A percentile compares a stretch with the other conserved stretches of the same genome.
Conservation (phyloP, 2,329 filamentous ascomycete genomes). For the Cercospora sojina region DNA sequence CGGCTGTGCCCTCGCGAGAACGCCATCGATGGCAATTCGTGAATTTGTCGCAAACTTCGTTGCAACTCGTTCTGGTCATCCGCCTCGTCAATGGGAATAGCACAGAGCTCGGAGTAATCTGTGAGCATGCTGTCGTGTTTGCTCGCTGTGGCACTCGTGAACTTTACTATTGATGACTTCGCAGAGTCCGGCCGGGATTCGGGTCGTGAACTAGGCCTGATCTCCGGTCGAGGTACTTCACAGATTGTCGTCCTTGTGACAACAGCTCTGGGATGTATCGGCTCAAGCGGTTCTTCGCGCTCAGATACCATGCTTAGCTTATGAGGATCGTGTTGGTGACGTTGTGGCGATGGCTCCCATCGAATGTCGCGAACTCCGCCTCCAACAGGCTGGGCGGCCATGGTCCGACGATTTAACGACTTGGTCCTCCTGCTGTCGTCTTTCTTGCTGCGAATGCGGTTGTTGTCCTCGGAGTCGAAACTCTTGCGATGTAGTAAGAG, state of each 20-base stretch:
- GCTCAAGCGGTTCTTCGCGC: conserved; percentile 5
- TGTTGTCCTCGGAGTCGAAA: not conserved
- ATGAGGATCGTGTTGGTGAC: conserved; percentile 5
- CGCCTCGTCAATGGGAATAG: conserved; percentile 2
- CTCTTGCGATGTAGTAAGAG: conserved; percentile 8
- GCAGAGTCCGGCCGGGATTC: conserved; percentile 6
- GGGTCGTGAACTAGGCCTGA: not conserved
- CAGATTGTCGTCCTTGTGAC: not conserved
- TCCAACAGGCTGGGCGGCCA: conserved; percentile 1
- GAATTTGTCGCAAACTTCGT: not conserved
- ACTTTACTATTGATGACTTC: not conserved
- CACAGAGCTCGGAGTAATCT: conserved; percentile 9
- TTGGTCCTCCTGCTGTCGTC: not conserved
- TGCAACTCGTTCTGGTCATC: not conserved
- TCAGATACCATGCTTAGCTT: conserved; percentile 15
- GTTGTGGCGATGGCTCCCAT: conserved; percentile 7
- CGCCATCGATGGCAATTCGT: conserved; percentile 4
- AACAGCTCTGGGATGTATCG: not conserved
- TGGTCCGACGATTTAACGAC: conserved; percentile 5
- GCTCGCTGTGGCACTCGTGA: not conserved
- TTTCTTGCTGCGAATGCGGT: not conserved
- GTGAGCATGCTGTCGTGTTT: conserved; percentile 13
- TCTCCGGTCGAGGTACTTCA: not conserved
- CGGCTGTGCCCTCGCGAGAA: not conserved
- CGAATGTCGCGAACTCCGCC: conserved; percentile 2